A percentile compares a stretch with the other conserved stretches of the same genome.
Conservation (phyloP, 2,329 filamentous ascomycete genomes). For the Elsinoe necatrix region DNA sequence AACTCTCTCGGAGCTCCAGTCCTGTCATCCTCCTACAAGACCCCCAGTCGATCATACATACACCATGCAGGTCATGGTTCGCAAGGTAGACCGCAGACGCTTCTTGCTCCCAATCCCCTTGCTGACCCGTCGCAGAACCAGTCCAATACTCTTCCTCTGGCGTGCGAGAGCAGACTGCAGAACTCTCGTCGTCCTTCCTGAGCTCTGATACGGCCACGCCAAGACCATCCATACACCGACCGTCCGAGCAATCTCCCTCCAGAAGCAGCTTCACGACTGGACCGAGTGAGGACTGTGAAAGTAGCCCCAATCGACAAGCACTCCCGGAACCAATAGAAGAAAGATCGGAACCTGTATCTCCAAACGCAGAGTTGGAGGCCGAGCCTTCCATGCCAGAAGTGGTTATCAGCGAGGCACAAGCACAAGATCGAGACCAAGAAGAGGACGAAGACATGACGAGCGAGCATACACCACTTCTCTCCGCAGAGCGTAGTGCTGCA, state of each 20-base stretch:
- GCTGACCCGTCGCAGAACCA: slow-evolving; percentile 34
- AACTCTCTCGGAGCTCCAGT: slow-evolving; percentile 17
- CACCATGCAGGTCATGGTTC: slow-evolving; percentile 25
- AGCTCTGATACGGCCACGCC: slow-evolving; percentile 26
- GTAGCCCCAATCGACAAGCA: slow-evolving; percentile 7
- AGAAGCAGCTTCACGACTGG: slow-evolving; percentile 18
- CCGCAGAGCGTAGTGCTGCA: slow-evolving; percentile 23
- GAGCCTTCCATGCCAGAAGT: slow-evolving; percentile 22
- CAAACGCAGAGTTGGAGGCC: slow-evolving; percentile 11
- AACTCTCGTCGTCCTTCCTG: slow-evolving; percentile 32
- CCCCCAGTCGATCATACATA: slow-evolving; percentile 30
- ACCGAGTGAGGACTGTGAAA: slow-evolving; percentile 19
- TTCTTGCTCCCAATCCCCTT: background rate
- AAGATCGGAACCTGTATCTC: slow-evolving; percentile 28
- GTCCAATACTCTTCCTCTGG: slow-evolving; percentile 33
- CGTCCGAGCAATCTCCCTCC: slow-evolving; percentile 13
- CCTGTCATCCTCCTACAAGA: slow-evolving; percentile 25
- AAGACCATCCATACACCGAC: slow-evolving; percentile 7
- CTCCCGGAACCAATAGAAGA: slow-evolving; percentile 28
- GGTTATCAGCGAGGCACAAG: slow-evolving; percentile 21
- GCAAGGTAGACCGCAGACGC: slow-evolving; percentile 16
- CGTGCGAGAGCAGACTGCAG: slow-evolving; percentile 32
- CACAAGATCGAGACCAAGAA: background rate
- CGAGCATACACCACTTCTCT: slow-evolving; percentile 32
- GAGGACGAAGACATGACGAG: slow-evolving; percentile 21